Evolutionary conservation across 306 rosid genomes (phyloP).

Genomic region (Rosa rugosa): DNA sequence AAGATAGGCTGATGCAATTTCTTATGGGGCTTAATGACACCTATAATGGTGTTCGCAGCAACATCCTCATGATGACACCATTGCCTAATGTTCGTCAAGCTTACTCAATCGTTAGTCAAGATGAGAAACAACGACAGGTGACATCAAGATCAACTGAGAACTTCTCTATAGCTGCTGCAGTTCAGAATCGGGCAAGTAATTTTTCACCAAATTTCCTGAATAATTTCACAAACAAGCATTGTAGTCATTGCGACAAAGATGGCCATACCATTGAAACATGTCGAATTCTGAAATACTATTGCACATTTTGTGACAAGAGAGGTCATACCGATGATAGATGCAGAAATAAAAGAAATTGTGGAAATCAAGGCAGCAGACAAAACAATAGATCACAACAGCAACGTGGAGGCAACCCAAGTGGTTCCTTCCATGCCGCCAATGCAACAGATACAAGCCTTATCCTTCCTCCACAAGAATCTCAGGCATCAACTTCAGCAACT

Average conservation of each 20-base stretch:
- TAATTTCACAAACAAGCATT: neutral
- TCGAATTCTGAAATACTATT: neutral
- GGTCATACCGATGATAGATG: neutral
- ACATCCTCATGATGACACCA: conserved; percentile 34
- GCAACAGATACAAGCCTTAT: neutral
- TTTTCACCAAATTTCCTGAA: neutral
- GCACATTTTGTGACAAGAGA: neutral
- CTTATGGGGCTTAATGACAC: conserved; percentile 35
- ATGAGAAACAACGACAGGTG: neutral
- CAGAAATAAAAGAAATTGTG: neutral
- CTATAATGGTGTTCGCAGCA: conserved; percentile 10
- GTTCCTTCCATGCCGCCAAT: neutral
- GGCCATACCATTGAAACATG: neutral
- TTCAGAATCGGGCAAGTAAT: neutral
- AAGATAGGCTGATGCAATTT: conserved; percentile 29
- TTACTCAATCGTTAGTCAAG: conserved; percentile 12
- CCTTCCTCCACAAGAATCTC: no score
- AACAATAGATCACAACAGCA: neutral
- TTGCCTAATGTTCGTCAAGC: conserved; percentile 10
- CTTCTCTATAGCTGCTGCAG: neutral
- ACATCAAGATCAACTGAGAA: neutral
- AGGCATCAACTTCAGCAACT: no score
- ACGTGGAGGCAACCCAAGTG: neutral
- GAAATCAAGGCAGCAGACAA: neutral
- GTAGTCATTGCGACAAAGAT: neutral